Percentiles rank a stretch among this genome's conserved stretches.
Evolutionary conservation across 2,329 filamentous ascomycete species (phyloP).

Genomic region (Xylariaceae sp.): DNA sequence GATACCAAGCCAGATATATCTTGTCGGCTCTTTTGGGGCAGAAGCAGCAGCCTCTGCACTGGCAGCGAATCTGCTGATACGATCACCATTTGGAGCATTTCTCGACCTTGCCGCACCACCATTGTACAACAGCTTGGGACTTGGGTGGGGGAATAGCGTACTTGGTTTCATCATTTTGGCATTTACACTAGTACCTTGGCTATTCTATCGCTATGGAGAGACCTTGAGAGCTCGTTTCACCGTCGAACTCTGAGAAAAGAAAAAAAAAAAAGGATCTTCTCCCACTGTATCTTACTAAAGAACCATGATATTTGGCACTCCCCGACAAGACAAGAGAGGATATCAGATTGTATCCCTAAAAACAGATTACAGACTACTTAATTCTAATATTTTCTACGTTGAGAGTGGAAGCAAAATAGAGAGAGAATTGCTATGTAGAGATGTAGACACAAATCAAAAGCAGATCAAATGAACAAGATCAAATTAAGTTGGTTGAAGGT

Average conservation of each 20-base stretch:
- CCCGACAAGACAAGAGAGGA: too few relatives aligned
- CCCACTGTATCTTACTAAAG: too few relatives aligned
- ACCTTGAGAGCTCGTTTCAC: conserved; percentile 32
- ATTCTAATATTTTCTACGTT: too few relatives aligned
- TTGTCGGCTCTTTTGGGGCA: neutral
- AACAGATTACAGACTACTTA: too few relatives aligned
- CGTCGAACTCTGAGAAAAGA: neutral
- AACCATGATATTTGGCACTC: too few relatives aligned
- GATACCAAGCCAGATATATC: neutral
- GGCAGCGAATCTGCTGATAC: neutral
- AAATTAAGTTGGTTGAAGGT: too few relatives aligned
- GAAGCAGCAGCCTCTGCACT: neutral
- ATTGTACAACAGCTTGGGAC: conserved; percentile 25
- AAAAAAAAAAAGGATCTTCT: too few relatives aligned
- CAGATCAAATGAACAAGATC: too few relatives aligned
- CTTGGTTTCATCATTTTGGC: conserved; percentile 15
- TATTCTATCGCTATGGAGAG: conserved; percentile 24
- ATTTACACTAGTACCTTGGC: conserved; percentile 13
- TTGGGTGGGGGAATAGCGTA: conserved; percentile 18
- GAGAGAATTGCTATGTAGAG: too few relatives aligned
- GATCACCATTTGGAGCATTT: neutral
- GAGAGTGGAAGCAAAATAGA: too few relatives aligned
- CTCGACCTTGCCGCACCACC: conserved; percentile 22
- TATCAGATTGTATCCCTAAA: too few relatives aligned
- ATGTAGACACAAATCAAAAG: too few relatives aligned